Evolutionary conservation across 164 flowering plant species (phyloP), one percentile per base, ranked within the genome.

Genomic region (Piper betle): DNA sequence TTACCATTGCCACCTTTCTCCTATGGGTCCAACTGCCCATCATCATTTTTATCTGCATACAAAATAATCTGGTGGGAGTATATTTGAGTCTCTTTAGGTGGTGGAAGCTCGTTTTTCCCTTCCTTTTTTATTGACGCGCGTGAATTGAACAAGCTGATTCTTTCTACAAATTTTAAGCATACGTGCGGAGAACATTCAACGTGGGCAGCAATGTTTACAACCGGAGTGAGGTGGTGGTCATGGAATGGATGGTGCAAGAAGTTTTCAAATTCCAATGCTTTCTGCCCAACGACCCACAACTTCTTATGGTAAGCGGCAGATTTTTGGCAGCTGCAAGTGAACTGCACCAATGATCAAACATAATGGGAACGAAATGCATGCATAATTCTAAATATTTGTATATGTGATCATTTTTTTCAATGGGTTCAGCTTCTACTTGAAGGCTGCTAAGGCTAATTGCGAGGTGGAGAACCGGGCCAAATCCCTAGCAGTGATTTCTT

Each of bases 221-320:
- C 69, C 80, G 88, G 67, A 55, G 74, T 63, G 96, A 93, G 79
- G 96, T 90, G 53, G 91, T 93, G 61, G 99, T 91, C 52, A 93
- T 93, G 99, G 99, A 93, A 75, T 93, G 97, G 97, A 67, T 90
- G 68, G 86, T 93, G 62, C 93, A 78, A 72, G 87, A 88, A 69
- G 82, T 85, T 65, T 91, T 90, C 60, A 75, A 78, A 57, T 93
- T 88, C 80, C 77, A 80, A 56, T 90, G 97, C 16, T 56, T 55
- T 7, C 15, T 20, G 13, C 53, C 53, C 40, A 16, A 52, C 39
- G 13, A 38, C 50, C 13, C 50, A 18, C 52, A 41, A 25, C 53
- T 60, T 60, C 53, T 46, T 60, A n/a, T 60, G 62, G 20, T 46
- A 12, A 33, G 52, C 50, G 11, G 15, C 50, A 15, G 50, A 46